Conservation (phyloP, 371 early-diverging fungal genomes). For the Lichtheimia hyalospora region DNA sequence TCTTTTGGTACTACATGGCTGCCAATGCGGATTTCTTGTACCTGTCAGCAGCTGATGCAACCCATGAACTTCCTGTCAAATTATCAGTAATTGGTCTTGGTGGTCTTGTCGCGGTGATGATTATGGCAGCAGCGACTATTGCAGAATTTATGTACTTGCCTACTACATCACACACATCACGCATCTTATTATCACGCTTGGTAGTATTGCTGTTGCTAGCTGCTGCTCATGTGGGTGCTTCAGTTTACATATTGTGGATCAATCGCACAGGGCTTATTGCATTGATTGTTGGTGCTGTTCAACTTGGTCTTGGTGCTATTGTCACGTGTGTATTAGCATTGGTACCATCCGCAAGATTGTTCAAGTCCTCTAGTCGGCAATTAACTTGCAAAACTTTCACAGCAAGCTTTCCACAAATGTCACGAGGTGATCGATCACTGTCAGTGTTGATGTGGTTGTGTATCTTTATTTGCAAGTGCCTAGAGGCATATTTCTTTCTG, state of each 20-base stretch:
- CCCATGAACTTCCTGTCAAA: conserved; percentile 46
- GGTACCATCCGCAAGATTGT: conserved; percentile 64
- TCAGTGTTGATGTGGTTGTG: conserved; percentile 77
- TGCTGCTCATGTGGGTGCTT: conserved; percentile 62
- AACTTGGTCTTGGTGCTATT: conserved; percentile 66
- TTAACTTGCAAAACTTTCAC: conserved; percentile 77
- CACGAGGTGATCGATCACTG: conserved; percentile 62
- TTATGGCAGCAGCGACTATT: conserved; percentile 65
- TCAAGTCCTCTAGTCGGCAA: conserved; percentile 41
- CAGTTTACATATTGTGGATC: conserved; percentile 56
- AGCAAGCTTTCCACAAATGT: conserved; percentile 72
- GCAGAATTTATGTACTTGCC: conserved; percentile 75
- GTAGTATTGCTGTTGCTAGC: conserved; percentile 58
- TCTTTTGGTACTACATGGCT: conserved; percentile 84
- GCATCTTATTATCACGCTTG: conserved; percentile 61
- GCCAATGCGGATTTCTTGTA: conserved; percentile 74
- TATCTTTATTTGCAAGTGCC: conserved; percentile 76
- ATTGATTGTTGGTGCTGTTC: conserved; percentile 60
- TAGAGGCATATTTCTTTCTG: conserved; percentile 84
- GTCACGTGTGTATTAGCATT: conserved; percentile 64
- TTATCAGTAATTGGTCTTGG: conserved; percentile 71
- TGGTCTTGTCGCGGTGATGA: conserved; percentile 68
- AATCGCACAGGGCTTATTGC: conserved; percentile 40
- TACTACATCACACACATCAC: conserved; percentile 45
- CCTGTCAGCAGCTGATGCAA: conserved; percentile 20